These are phyloP conservation scores for Cicer arietinum DNA, from an alignment of 306 rosid species.

Conservation along the genomic window DNA sequence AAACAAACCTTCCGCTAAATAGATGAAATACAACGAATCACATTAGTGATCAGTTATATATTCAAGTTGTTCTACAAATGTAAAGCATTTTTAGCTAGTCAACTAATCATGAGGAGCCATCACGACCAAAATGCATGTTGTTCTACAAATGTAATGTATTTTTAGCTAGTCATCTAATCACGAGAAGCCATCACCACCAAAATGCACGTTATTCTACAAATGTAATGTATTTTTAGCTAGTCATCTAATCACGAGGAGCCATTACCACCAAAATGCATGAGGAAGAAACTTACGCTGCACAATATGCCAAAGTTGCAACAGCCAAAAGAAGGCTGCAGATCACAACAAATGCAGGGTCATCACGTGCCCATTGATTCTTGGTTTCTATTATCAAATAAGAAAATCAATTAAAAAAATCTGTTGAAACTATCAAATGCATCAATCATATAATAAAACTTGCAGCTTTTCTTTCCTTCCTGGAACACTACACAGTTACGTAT, in stretches of 20 bases:
- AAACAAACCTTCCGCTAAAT: slow-evolving; percentile 32
- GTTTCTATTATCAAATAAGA: slow-evolving; percentile 74
- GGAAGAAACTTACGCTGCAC: slow-evolving; percentile 94
- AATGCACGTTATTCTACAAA: background rate
- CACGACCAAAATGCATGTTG: slow-evolving; percentile 37
- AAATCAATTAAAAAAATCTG: slow-evolving; percentile 26
- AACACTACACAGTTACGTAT: slow-evolving; percentile 16
- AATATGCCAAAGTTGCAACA: slow-evolving; percentile 88
- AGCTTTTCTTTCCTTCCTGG: background rate
- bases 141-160: slow-evolving; percentile 9
- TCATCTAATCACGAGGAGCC: slow-evolving; percentile 33
- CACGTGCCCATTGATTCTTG: slow-evolving; percentile 99
- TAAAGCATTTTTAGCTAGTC: slow-evolving; percentile 33
- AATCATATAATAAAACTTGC: background rate
- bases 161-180: slow-evolving; percentile 31
- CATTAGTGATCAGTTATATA: slow-evolving; percentile 13
- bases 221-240: slow-evolving; percentile 34
- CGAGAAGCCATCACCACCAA: slow-evolving; percentile 43
- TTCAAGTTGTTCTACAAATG: slow-evolving; percentile 23
- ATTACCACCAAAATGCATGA: slow-evolving; percentile 41
- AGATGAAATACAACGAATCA: slow-evolving; percentile 36
- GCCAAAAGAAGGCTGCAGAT: slow-evolving; percentile 95
- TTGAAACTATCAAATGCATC: slow-evolving; percentile 35
- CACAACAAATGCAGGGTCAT: slow-evolving; percentile 99
- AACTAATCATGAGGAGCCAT: slow-evolving; percentile 35